Base-by-base conservation (phyloP, 2,329 filamentous ascomycete species). In the Hypoxylon sp. region DNA sequence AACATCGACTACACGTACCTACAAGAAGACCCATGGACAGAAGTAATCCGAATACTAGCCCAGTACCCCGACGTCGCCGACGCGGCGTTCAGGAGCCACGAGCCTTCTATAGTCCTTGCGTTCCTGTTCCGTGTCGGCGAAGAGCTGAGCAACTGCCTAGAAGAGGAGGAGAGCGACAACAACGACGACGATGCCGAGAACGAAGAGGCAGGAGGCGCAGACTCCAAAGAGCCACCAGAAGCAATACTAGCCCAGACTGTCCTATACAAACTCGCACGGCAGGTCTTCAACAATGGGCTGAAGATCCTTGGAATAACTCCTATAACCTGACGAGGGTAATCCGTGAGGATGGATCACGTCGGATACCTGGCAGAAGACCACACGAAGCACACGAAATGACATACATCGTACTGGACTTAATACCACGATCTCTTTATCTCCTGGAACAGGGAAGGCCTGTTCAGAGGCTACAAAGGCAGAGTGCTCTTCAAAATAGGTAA, bases 1-100 rank as follows among this genome's bases (percentile, higher is more conserved):
- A 82, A 81, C 11, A 90, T 92, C 20, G 56, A 85, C 85, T 10
- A 70, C 33, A 46, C 62, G 0, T 33, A 62, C 17, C 22, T 74
- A 3, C 62, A 71, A 33, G 67, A 69, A 5, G 66, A 70, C 13
- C 69, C 64, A 13, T 71, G 68, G 61, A 79, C 86, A 25, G 86
- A 90, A 69, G 81, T 91, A 17, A 82, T 89, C 61, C 85, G 89
- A 30, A 79, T 86, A 64, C 80, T 91, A 46, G 86, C 88, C 1
- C 84, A 87, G 66, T 91, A 88, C 84, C 89, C 89, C 0, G 89
- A 91, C 69, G 85, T 89, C n/a, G 85, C 90, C 65, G 72, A 86
- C 68, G 88, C 89, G 75, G 89, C 89, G 3, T 81, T 85, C 76
- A 90, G 88, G 82, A 90, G 88, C 2, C 85, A 88, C 56, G 89